Evolutionary conservation across 2,329 filamentous ascomycete species (phyloP).

Genomic region (Fusarium sp.): DNA sequence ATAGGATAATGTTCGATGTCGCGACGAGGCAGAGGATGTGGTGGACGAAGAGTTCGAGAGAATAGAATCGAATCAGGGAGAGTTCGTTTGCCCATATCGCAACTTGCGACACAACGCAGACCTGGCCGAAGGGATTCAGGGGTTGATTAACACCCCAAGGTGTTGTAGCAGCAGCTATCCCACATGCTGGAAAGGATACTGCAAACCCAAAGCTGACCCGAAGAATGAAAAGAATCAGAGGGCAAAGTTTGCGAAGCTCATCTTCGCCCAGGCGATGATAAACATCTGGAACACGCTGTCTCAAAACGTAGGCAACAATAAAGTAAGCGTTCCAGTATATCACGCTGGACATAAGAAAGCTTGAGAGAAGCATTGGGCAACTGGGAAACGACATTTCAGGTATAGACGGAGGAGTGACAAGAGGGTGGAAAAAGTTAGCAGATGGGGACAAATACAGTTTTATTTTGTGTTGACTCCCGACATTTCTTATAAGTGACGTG

Average conservation of each 20-base stretch:
- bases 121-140: slow-evolving; percentile 34
- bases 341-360: slow-evolving; percentile 29
- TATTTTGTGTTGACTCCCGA: neutral
- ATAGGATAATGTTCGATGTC: slow-evolving; percentile 37
- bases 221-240: slow-evolving; percentile 31
- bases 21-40: slow-evolving; percentile 43
- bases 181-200: slow-evolving; percentile 36
- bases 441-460: neutral
- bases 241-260: slow-evolving; percentile 27
- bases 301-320: slow-evolving; percentile 23
- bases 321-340: slow-evolving; percentile 41
- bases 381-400: slow-evolving; percentile 17
- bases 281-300: slow-evolving; percentile 11
- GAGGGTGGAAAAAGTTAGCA: neutral
- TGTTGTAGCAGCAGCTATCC: slow-evolving; percentile 35
- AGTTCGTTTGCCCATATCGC: slow-evolving; percentile 43
- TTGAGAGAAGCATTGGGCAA: slow-evolving; percentile 35
- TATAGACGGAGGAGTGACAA: neutral
- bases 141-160: slow-evolving; percentile 37
- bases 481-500: neutral
- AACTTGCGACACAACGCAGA: slow-evolving; percentile 44
- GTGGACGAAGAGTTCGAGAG: slow-evolving; percentile 41
- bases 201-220: slow-evolving; percentile 47
- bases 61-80: slow-evolving; percentile 22
- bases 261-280: slow-evolving; percentile 33